Base-by-base conservation (phyloP, 2,329 filamentous ascomycete species). In the Penicillium sp. region DNA sequence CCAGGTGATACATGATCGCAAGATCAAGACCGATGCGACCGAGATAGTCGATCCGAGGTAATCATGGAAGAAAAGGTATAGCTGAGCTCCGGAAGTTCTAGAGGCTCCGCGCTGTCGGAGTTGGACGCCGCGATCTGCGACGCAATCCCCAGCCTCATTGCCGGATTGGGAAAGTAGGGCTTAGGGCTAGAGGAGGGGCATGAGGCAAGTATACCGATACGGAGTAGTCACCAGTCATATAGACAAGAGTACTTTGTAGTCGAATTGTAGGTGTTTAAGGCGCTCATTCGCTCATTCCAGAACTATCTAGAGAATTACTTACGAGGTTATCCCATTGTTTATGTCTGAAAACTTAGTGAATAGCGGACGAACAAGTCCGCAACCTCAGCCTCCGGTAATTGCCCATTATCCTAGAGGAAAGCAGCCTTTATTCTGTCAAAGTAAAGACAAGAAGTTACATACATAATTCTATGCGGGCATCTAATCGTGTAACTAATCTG, bases 1-100 rank as follows among this genome's bases (percentile, higher is more conserved):
- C 89, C 71, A 99, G 88, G 82, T 98, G 94, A 82, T 97, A 98
- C 94, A 97, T 97, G 62, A 67, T 76, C 68, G 70, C 65, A 59
- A 62, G 59, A 63, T 67, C 64, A 61, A 62, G 65, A 58, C 62
- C 64, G 63, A 61, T 55, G 60, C 60, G 56, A 62, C 63, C 64
- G 60, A 61, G 58, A 61, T 51, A 51, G 42, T n/a, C 30, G 17
- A 28, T 26, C 33, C 17, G 19, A 40, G 42, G n/a, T 1, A 44
- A 42, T 55, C 28, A 61, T 54, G 22, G 26, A 54, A 53, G 6
- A 19, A 40, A 4, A 37, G 17, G 37, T 26, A 22, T 44, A 17
- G 28, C 24, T 3, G n/a, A 38, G 7, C 17, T 22, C 9, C 17
- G 4, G 17, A 37, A 10, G 53, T 5, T 22, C 26, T 15, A 1